Base-by-base conservation (phyloP, 306 rosid species). In the Malus sieversii region DNA sequence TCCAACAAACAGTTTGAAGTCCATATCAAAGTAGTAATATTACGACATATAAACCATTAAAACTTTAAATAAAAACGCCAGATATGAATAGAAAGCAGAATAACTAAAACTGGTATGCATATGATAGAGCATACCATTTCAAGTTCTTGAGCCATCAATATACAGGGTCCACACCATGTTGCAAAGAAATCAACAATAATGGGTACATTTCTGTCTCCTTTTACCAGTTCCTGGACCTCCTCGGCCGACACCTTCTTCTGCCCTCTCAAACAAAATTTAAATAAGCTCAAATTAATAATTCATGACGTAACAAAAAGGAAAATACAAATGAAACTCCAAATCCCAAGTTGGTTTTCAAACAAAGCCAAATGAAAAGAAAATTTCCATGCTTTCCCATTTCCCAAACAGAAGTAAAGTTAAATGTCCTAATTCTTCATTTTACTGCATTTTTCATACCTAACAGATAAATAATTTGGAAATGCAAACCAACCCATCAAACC, bases 131-230 rank as follows among this genome's bases (percentile, higher is more conserved):
- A 59, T 92, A 95, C 98, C 96, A 86, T 95, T 85, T 92, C 97
- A 66, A 95, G 96, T 88, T 92, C 98, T 89, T 90, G 97, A 74
- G 98, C 97, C 97, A 92, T 92, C 72, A 95, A 83, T 70, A 95
- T 89, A 80, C 97, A 95, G 35, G 97, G 98, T 44, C 97, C 97
- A 73, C 97, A 95, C 98, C 98, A 95, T 18, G 97, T 92, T 29
- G 98, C 97, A 75, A 78, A 95, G 77, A 95, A 95, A 87, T 90
- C 97, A 78, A 92, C 89, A 35, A 95, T 80, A 79, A 95, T 86
- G 60, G 97, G 98, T 3, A 92, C 96, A 40, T 78, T 82, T 84
- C 97, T 92, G 60, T 90, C 93, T 45, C 97, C 97, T 86, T 90
- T 95, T 16, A 95, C 91, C 73, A 95, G 83, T 71, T 90, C 97